A percentile compares a stretch with the other conserved stretches of the same genome.
Evolutionary conservation across 306 rosid species (phyloP).

Genomic region (Cucumis hystrix): DNA sequence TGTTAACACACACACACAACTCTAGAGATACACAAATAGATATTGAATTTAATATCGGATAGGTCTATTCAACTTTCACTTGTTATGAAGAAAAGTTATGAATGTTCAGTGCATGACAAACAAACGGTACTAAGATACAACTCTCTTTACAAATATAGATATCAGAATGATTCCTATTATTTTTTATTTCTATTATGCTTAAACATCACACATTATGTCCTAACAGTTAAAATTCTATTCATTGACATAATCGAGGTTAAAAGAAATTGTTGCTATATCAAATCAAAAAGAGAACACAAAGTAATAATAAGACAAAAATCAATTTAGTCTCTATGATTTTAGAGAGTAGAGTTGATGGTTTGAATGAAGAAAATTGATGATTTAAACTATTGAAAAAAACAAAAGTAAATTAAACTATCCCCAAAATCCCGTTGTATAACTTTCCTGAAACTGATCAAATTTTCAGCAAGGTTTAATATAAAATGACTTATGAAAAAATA

Average conservation of each 20-base stretch:
- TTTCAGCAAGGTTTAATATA: neutral
- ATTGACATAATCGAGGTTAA: neutral
- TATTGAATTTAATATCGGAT: neutral
- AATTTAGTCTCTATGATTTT: neutral
- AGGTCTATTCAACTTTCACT: neutral
- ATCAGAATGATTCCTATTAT: neutral
- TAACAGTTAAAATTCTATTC: neutral
- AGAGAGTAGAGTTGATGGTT: neutral
- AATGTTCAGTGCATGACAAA: neutral
- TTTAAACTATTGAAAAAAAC: neutral
- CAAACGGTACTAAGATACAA: neutral
- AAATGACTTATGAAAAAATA: neutral
- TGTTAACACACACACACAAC: neutral
- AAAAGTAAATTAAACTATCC: neutral
- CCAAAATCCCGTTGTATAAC: neutral
- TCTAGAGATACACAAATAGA: neutral
- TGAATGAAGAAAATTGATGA: neutral
- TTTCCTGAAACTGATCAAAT: neutral
- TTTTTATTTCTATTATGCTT: neutral
- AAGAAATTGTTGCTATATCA: neutral
- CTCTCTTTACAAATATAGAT: neutral
- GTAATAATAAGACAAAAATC: neutral
- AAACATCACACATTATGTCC: neutral
- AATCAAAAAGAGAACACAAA: neutral
- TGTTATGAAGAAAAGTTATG: neutral